These are phyloP conservation scores for Halteria grandinella DNA, from an alignment of 73 alveolate species.

Conservation along the genomic window DNA sequence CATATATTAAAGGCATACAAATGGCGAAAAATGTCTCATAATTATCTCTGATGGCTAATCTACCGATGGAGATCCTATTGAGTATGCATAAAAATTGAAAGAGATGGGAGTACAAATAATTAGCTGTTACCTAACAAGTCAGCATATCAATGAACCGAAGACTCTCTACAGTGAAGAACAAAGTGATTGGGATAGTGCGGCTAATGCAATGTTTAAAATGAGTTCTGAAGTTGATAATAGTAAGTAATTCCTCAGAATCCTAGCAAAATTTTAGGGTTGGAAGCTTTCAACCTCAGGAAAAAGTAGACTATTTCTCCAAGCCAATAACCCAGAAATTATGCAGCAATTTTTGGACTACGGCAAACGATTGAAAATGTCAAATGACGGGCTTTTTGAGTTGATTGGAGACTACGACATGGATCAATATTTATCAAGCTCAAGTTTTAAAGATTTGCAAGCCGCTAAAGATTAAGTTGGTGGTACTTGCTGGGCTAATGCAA, in stretches of 20 bases:
- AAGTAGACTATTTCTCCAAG: background rate
- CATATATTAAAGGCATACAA: background rate
- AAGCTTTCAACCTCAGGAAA: conserved; percentile 3
- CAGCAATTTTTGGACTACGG: background rate
- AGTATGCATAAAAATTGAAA: background rate
- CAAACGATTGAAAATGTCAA: background rate
- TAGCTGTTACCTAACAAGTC: background rate
- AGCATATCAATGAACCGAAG: background rate
- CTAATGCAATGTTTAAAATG: background rate
- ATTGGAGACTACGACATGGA: background rate
- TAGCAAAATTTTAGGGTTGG: background rate
- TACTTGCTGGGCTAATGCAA: conserved; percentile 27
- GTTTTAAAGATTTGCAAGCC: too few relatives aligned
- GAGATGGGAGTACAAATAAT: background rate
- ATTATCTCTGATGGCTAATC: background rate
- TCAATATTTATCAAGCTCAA: background rate
- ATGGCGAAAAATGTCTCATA: background rate
- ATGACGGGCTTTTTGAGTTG: background rate
- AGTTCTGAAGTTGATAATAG: background rate
- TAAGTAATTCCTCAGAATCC: background rate
- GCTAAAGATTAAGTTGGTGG: background rate
- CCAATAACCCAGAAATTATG: background rate
- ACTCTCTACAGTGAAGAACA: background rate
- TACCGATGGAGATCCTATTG: background rate
- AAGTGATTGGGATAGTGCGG: background rate